These are phyloP conservation scores for Kentomonas sorsogonicus DNA, from an alignment of 208 protist genomes.

Conservation along the genomic window DNA sequence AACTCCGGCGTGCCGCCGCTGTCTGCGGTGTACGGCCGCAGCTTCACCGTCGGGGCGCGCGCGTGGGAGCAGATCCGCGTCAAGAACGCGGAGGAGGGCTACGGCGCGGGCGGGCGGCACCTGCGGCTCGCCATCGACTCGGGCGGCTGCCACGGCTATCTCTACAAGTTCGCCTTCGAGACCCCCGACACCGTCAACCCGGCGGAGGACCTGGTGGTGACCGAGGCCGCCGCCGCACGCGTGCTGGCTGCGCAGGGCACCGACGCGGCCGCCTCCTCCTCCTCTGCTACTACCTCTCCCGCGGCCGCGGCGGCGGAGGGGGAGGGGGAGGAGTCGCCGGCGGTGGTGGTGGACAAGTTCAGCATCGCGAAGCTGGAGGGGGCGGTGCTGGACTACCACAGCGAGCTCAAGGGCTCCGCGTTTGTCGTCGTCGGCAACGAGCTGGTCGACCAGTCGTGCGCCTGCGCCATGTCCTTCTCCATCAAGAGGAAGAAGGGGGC, in stretches of 20 bases:
- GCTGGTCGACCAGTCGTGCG: slow-evolving; percentile 84
- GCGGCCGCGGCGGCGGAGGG: too few relatives aligned
- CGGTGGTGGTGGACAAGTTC: slow-evolving; percentile 69
- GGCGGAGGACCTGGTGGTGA: slow-evolving; percentile 66
- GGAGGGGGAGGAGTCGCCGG: slow-evolving; percentile 17
- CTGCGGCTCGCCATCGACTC: slow-evolving; percentile 82
- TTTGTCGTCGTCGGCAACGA: slow-evolving; percentile 89
- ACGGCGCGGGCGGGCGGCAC: slow-evolving; percentile 60
- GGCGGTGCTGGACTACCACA: slow-evolving; percentile 82
- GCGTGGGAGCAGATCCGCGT: slow-evolving; percentile 66
- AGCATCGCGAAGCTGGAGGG: slow-evolving; percentile 64
- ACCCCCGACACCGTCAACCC: slow-evolving; percentile 26
- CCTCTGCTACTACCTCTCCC: too few relatives aligned
- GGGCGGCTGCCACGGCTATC: slow-evolving; percentile 84
- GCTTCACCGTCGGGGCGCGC: slow-evolving; percentile 60
- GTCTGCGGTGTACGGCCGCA: slow-evolving; percentile 62
- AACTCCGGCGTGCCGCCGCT: slow-evolving; percentile 6
- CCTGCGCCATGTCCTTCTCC: slow-evolving; percentile 89
- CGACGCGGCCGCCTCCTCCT: slow-evolving; percentile 33
- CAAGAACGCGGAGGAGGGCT: slow-evolving; percentile 76
- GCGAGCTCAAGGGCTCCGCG: slow-evolving; percentile 81
- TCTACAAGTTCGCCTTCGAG: slow-evolving; percentile 87
- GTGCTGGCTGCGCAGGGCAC: too few relatives aligned
- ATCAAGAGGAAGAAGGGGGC: slow-evolving; percentile 37
- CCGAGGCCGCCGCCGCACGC: too few relatives aligned